phyloP scores from a whole-genome alignment of 164 flowering plant species.

The Litsea cubeba region DNA sequence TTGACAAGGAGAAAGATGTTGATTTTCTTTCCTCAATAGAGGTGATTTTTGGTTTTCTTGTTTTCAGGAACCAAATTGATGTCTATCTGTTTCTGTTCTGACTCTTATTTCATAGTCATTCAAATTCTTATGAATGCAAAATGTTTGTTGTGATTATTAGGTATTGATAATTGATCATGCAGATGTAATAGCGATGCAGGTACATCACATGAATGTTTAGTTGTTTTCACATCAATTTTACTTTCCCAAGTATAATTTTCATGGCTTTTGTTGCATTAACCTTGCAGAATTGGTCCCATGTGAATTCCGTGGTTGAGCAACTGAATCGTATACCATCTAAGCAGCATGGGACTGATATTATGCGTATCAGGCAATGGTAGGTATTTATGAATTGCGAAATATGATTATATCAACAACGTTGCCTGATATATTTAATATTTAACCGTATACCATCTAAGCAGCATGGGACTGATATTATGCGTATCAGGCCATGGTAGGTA shows the following conservation, averaged over 20 bases:
- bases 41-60: conserved; percentile 32
- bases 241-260: neutral
- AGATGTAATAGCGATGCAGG: conserved; percentile 94
- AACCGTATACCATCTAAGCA: conserved; percentile 50
- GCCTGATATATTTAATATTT: too few relatives aligned
- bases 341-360: conserved; percentile 76
- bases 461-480: conserved; percentile 83
- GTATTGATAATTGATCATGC: conserved; percentile 87
- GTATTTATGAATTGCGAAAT: conserved; percentile 8
- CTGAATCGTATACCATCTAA: conserved; percentile 66
- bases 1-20: conserved; percentile 67
- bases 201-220: conserved; percentile 13
- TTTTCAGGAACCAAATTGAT: neutral
- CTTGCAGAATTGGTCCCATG: conserved; percentile 78
- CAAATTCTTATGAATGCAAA: neutral
- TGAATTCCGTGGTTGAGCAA: conserved; percentile 52
- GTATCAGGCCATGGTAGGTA: conserved; percentile 75
- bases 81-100: neutral
- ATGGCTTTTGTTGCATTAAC: neutral
- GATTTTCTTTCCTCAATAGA: conserved; percentile 96
- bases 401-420: neutral
- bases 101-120: neutral
- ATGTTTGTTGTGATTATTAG: conserved; percentile 29
- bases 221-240: conserved; percentile 5
- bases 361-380: conserved; percentile 88